Base-by-base conservation (phyloP, 208 protist genomes). In the Leishmania turanica region DNA sequence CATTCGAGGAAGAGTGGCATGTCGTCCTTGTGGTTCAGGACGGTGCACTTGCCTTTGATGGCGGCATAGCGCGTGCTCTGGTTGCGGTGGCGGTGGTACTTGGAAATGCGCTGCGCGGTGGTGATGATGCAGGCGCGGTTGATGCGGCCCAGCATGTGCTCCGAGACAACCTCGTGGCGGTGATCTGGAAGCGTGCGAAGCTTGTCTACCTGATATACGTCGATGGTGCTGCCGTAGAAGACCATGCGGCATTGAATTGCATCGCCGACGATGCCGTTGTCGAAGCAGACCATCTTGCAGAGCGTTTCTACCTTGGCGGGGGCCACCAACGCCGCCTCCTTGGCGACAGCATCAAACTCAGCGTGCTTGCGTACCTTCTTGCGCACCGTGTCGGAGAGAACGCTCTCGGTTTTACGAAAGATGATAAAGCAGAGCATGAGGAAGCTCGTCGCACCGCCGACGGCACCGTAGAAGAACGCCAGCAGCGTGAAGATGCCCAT, bases 61-160 rank as follows among this genome's bases (percentile, higher is more conserved):
- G 94, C 85, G 0, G 94, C 84, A 71, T 87, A 86, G 27, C 91
- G 92, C 34, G 84, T 86, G 66, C 70, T 81, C 9, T 75, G 87
- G 80, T 95, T 91, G 45, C 80, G 65, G 74, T 97, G 94, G 7
- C 94, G 91, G 78, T 97, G 94, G 78, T 93, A 97, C 73, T 93
- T 92, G 3, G 90, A 94, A 53, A 97, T 85, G 58, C 90, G 92
- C 81, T 88, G 72, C 11, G 68, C 71, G 13, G 74, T 75, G 65
- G 84, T 88, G 0, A 74, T 69, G 42, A 96, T 87, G 65, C 91
- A 92, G 66, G 80, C 65, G 34, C 82, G 79, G 77, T 92, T 94
- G 65, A 97, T 93, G 78, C 91, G 93, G 21, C 90, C 91, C 27
- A 97, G 88, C 65, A 96, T 77, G 37, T 91, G 85, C 78, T 97